Base-by-base conservation (phyloP, 2,329 filamentous ascomycete species). In the Xylariaceae sp. region DNA sequence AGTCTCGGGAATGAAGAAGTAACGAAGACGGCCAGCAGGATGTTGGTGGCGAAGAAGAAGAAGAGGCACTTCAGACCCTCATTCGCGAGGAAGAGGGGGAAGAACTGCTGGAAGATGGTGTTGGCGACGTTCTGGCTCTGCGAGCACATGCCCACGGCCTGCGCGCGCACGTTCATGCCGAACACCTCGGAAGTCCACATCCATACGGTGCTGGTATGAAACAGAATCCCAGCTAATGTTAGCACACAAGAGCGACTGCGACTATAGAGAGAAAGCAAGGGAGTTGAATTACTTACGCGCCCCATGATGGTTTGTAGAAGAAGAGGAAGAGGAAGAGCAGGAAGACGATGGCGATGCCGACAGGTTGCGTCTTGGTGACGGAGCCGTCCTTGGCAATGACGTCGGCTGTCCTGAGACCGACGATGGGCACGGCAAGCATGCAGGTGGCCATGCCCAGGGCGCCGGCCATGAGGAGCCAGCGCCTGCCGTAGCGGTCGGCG, bases 151-250 rank as follows among this genome's bases (percentile, higher is more conserved):
- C 78, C 80, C 11, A 84, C 78, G 24, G 80, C 80, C 57, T 84
- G 80, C 4, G 79, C 77, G 41, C 80, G 77, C n/a, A 84, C 75
- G 59, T 84, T 84, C 74, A 82, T 81, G 38, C 72, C 78, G 66
- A 84, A 84, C 43, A 84, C 67, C 50, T 84, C 80, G 2, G 77
- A 71, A 0, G 80, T 84, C 74, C 76, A 83, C 56, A 84, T 83
- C 80, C 81, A 85, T 13, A 78, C 75, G 4, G 78, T 83, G 2
- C 44, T 47, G 13, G n/a, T n/a, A n/a, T n/a, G n/a, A n/a, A n/a
- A n/a, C n/a, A n/a, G n/a, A n/a, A n/a, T n/a, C n/a, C n/a, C n/a
- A n/a, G n/a, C n/a, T 36, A 3, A 13, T 11, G 15, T 15, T 9
- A 17, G 11, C 15, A 19, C 15, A 14, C 39, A 9, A 43, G 40